Base-by-base conservation (phyloP, 2,329 filamentous ascomycete genomes). In the Kalaharituber pfeilii region DNA sequence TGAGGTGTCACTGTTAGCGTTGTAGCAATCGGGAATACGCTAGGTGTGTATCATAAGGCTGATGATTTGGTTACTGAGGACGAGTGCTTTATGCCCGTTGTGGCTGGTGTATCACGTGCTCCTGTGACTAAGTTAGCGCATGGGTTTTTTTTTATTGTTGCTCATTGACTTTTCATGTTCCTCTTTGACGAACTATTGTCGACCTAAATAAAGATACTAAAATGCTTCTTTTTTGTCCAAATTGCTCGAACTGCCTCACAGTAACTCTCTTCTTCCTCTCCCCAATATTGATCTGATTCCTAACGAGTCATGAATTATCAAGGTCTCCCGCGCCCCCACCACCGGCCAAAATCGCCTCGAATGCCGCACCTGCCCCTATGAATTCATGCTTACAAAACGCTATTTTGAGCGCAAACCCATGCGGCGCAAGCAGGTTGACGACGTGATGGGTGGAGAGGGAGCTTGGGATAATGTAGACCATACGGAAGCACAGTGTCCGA, bases 351-450 rank as follows among this genome's bases (percentile, higher is more conserved):
- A 95, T 73, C 82, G 87, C 55, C 86, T 96, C 69, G 86, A 94
- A 70, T 98, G 91, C 72, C 84, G 86, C 56, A 94, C 87, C 55
- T 98, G 91, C 64, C 89, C 91, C 3, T 98, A 94, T 72, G 81
- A 93, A 68, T 87, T 86, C 69, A 73, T 83, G 55, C 81, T 96
- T 65, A 80, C 81, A 61, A 77, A 81, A 64, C 79, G 81, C 57
- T 94, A 80, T 70, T 81, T 75, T 64, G 87, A 94, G 65, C 83
- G 85, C 63, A 82, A 83, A 61, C 67, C 69, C 27, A 87, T 91
- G 74, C 81, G 83, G 70, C 79, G 83, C 67, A 89, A 91, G 69
- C 85, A 93, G 66, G 89, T 94, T 63, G 89, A 84, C 62, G 63
- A 81, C 65, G 84, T 96, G 50, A 82, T 96, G 65, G 91, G 91